Percentiles rank a stretch among this genome's conserved stretches.
These are phyloP conservation scores for Fusarium graminum DNA, from an alignment of 2,329 filamentous ascomycete species.

Conservation along the genomic window DNA sequence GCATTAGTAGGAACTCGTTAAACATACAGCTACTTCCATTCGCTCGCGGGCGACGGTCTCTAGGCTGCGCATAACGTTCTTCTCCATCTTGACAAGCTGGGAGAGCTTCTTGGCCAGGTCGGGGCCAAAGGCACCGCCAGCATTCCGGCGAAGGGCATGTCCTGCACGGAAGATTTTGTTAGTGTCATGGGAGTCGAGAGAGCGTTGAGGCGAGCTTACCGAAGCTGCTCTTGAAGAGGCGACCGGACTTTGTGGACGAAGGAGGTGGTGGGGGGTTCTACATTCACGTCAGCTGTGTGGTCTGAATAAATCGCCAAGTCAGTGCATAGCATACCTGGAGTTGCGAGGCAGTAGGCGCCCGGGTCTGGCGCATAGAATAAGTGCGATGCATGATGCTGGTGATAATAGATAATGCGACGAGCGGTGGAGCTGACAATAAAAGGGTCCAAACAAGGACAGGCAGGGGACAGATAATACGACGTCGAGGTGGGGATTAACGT, in stretches of 20 bases:
- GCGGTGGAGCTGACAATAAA: conserved; percentile 42
- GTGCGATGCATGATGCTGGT: conserved; percentile 87
- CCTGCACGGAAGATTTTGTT: conserved; percentile 54
- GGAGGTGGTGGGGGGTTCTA: conserved; percentile 94
- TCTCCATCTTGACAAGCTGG: conserved; percentile 99
- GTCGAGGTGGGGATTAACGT: conserved; percentile 37
- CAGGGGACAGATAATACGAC: conserved; percentile 40
- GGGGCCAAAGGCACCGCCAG: conserved; percentile 81
- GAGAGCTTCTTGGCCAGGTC: conserved; percentile 98
- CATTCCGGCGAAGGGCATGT: conserved; percentile 78
- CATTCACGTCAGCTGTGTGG: conserved; percentile 22
- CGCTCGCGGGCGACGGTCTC: conserved; percentile 94
- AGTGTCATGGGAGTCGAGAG: conserved; percentile 11
- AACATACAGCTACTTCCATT: conserved; percentile 95
- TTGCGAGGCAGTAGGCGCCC: conserved; percentile 92
- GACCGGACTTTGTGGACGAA: conserved; percentile 90
- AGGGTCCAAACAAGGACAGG: conserved; percentile 29
- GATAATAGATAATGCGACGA: conserved; percentile 42
- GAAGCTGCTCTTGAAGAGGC: conserved; percentile 87
- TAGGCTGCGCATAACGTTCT: conserved; percentile 99
- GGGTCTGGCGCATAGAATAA: conserved; percentile 97
- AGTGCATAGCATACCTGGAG: conserved; percentile 63
- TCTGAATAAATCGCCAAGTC: not conserved
- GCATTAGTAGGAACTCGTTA: not conserved
- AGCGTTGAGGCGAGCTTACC: conserved; percentile 68